phyloP scores from a whole-genome alignment of 2,329 filamentous ascomycete species.

The Diaporthe citri region DNA sequence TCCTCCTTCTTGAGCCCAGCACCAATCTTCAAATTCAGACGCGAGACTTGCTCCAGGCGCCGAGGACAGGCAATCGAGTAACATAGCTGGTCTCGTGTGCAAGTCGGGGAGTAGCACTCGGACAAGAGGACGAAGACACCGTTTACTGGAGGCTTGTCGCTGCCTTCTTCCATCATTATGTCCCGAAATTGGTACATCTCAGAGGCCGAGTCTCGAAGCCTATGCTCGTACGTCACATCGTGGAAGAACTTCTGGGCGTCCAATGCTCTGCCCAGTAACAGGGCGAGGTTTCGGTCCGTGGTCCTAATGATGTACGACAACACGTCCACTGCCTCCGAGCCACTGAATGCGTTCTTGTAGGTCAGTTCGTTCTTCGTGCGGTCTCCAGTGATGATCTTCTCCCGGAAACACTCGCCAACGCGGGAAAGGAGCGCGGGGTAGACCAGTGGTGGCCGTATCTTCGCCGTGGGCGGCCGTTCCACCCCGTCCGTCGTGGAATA shows the following conservation, averaged over 20 bases:
- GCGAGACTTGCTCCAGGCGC: slow-evolving; percentile 92
- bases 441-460: slow-evolving; percentile 83
- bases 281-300: slow-evolving; percentile 91
- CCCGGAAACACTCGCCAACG: slow-evolving; percentile 91
- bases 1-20: slow-evolving; percentile 82
- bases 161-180: slow-evolving; percentile 86
- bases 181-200: slow-evolving; percentile 99
- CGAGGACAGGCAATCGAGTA: slow-evolving; percentile 98
- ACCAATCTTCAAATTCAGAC: slow-evolving; percentile 92
- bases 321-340: slow-evolving; percentile 94
- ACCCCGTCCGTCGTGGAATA: slow-evolving; percentile 63
- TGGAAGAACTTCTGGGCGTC: slow-evolving; percentile 99
- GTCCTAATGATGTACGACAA: slow-evolving; percentile 98
- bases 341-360: slow-evolving; percentile 97
- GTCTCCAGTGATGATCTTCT: slow-evolving; percentile 87
- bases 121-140: slow-evolving; percentile 96
- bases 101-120: slow-evolving; percentile 98
- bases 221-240: slow-evolving; percentile 97
- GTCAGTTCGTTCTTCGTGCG: slow-evolving; percentile 96
- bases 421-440: slow-evolving; percentile 95
- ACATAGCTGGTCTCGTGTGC: slow-evolving; percentile 93
- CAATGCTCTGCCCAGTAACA: slow-evolving; percentile 89
- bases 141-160: slow-evolving; percentile 81
- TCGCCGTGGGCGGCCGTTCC: slow-evolving; percentile 69
- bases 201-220: slow-evolving; percentile 90